Base-by-base conservation (phyloP, 345 rosid species). In the Aethionema arabicum region DNA sequence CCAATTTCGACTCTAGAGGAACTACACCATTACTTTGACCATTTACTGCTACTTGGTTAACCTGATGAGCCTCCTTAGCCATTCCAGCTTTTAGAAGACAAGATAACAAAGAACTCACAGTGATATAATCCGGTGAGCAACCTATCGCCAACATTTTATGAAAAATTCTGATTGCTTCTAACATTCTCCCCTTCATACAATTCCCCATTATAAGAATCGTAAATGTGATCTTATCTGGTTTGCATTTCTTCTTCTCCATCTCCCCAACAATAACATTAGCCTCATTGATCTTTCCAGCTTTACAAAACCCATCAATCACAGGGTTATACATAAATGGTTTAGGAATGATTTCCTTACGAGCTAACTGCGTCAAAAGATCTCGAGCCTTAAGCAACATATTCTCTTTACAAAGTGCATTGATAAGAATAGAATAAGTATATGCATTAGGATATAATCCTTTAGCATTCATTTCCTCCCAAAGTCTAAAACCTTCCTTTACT, bases 131-230 rank as follows among this genome's bases (percentile, higher is more conserved):
- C 2, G 96, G 98, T 31, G 76, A 53, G 69, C 96, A 92, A 59
- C 96, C 92, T 53, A 82, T 65, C 9, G 76, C 72, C 56, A 86
- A 45, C 98, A 88, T 91, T 74, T 80, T 85, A 65, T 83, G 69
- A 61, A 82, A 89, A 69, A 88, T 83, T 63, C 74, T 63, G 67
- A 86, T 72, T 64, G 96, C 98, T 73, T 89, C 95, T 45, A 49
- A 56, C 95, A 86, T 81, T 71, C 92, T 85, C 44, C 98, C 96
- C 73, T 86, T 89, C 95, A 88, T 79, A 66, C 95, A 88, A 72
- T 91, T 87, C 52, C 96, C 98, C 14, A 92, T 80, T 52, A 92
- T 86, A 52, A 92, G 88, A 79, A 92, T 89, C 5, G 96, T 92
- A 77, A 74, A 89, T 32, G 98, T 86, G 65, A 92, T 74, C 67